These are phyloP conservation scores for Dalechampia spathulata DNA, from an alignment of 441 rosid genomes.

Conservation along the genomic window DNA sequence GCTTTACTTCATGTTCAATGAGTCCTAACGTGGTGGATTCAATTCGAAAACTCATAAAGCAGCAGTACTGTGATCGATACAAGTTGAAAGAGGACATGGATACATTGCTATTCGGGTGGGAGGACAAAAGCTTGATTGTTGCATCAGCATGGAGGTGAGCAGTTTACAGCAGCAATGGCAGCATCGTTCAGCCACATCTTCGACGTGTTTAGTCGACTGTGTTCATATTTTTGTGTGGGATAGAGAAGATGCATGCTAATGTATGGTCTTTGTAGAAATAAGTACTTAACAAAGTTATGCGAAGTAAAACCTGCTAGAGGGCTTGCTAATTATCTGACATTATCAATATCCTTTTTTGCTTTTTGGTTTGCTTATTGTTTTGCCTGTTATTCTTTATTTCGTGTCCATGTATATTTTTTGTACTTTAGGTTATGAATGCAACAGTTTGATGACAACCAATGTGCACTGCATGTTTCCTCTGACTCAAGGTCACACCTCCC, in stretches of 20 bases:
- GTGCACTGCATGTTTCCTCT: too few relatives aligned
- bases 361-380: background rate
- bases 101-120: constrained; percentile 87
- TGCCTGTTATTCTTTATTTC: background rate
- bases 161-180: background rate
- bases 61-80: constrained; percentile 62
- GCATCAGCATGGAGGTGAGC: constrained; percentile 90
- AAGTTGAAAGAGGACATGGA: constrained; percentile 59
- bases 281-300: constrained; percentile 10
- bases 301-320: constrained; percentile 7
- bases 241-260: constrained; percentile 16
- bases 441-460: too few relatives aligned
- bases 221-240: constrained; percentile 19
- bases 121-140: constrained; percentile 80
- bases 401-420: background rate
- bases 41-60: constrained; percentile 44
- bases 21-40: constrained; percentile 40
- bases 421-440: too few relatives aligned
- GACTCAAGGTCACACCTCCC: too few relatives aligned
- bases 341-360: background rate
- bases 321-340: constrained; percentile 23
- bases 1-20: constrained; percentile 60
- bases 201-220: constrained; percentile 12
- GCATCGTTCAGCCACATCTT: constrained; percentile 1
- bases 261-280: constrained; percentile 14